Conservation (phyloP, 2,329 filamentous ascomycete genomes). For the Apiospora marii region DNA sequence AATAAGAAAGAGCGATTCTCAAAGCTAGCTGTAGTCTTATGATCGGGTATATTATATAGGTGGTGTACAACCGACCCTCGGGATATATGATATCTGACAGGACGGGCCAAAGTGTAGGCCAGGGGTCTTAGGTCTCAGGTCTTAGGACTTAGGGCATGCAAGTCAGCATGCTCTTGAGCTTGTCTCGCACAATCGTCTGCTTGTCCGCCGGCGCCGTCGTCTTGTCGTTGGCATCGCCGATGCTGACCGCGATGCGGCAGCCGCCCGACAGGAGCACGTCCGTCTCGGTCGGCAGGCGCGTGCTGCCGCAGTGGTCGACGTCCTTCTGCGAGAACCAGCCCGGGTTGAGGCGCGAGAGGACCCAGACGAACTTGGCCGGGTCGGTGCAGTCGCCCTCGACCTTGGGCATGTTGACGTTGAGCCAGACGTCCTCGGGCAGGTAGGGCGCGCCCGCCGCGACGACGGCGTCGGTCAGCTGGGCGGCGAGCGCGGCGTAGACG, state of each 20-base stretch:
- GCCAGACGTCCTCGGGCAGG: constrained; percentile 64
- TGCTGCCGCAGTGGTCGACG: constrained; percentile 62
- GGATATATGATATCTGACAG: constrained; percentile 13
- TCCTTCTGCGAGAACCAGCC: constrained; percentile 62
- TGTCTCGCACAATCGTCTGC: constrained; percentile 60
- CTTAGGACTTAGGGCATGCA: constrained; percentile 52
- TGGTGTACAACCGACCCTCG: neutral
- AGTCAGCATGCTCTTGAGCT: constrained; percentile 55
- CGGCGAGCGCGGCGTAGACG: constrained; percentile 70
- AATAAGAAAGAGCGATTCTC: neutral
- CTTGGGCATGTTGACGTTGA: constrained; percentile 75
- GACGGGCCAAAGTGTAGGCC: neutral
- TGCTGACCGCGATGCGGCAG: constrained; percentile 70
- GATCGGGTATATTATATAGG: neutral
- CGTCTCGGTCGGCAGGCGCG: constrained; percentile 65
- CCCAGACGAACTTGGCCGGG: constrained; percentile 65
- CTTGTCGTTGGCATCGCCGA: constrained; percentile 68
- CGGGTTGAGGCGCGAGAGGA: constrained; percentile 68
- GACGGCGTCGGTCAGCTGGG: constrained; percentile 63
- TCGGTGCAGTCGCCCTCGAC: constrained; percentile 59
- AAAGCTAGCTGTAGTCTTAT: neutral
- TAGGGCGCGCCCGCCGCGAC: constrained; percentile 67
- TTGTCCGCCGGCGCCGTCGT: constrained; percentile 59
- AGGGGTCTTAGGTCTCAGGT: no score
- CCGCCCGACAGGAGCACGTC: constrained; percentile 57